phyloP scores from a whole-genome alignment of 768 basidiomycete genomes.

The Hydnomerulius pinastri region DNA sequence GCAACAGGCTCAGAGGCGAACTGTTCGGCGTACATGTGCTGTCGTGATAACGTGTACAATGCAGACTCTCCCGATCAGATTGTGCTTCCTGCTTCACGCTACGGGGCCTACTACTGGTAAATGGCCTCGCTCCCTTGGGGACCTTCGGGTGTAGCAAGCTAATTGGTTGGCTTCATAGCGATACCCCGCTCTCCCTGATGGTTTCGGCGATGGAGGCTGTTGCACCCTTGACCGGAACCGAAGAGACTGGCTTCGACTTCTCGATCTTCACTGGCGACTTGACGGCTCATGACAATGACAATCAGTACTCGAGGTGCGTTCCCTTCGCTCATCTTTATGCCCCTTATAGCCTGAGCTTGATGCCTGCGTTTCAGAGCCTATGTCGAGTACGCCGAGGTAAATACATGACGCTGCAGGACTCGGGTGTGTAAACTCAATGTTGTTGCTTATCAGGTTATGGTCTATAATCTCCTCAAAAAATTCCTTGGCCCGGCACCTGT shows the following conservation, averaged over 20 bases:
- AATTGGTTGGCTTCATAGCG: slow-evolving; percentile 38
- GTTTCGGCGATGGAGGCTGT: slow-evolving; percentile 65
- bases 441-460: too few relatives aligned
- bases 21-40: slow-evolving; percentile 68
- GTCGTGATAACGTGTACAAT: slow-evolving; percentile 57
- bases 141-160: slow-evolving; percentile 9
- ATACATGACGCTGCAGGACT: too few relatives aligned
- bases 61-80: slow-evolving; percentile 48
- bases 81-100: slow-evolving; percentile 65
- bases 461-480: slow-evolving; percentile 65
- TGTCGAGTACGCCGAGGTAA: slow-evolving; percentile 62
- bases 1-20: slow-evolving; percentile 72
- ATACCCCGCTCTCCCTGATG: slow-evolving; percentile 63
- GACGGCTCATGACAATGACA: slow-evolving; percentile 68
- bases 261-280: slow-evolving; percentile 74
- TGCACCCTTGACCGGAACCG: slow-evolving; percentile 62
- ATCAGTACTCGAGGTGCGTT: slow-evolving; percentile 62
- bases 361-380: slow-evolving; percentile 45
- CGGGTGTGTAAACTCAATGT: too few relatives aligned
- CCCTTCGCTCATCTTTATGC: not conserved
- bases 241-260: slow-evolving; percentile 62
- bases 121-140: too few relatives aligned
- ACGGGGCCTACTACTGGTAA: slow-evolving; percentile 63
- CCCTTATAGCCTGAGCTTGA: not conserved
- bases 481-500: slow-evolving; percentile 61